phyloP scores from a whole-genome alignment of 2,329 filamentous ascomycete species.

The Apiospora koreana region DNA sequence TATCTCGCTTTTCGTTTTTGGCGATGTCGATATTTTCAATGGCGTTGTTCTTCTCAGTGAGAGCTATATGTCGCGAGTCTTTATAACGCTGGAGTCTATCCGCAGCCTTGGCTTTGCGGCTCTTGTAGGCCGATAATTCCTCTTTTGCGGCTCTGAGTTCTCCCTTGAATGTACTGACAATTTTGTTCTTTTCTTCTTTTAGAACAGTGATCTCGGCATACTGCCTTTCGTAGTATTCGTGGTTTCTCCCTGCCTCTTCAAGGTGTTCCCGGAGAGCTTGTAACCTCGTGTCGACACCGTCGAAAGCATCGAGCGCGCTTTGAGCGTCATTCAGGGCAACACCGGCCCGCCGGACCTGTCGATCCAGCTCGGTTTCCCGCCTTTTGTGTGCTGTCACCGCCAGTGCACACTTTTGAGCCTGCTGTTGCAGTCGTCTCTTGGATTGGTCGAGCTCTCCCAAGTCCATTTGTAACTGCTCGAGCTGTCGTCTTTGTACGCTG shows the following conservation, averaged over 20 bases:
- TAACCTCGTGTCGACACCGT: slow-evolving; percentile 69
- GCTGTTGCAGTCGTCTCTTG: slow-evolving; percentile 47
- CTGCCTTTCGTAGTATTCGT: slow-evolving; percentile 53
- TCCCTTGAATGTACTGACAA: slow-evolving; percentile 41
- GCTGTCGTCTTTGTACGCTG: slow-evolving; percentile 46
- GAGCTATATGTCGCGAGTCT: slow-evolving; percentile 51
- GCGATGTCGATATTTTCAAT: slow-evolving; percentile 52
- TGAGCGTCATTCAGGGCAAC: slow-evolving; percentile 55
- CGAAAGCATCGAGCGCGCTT: slow-evolving; percentile 64
- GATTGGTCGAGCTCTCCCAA: slow-evolving; percentile 52
- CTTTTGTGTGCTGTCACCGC: slow-evolving; percentile 49
- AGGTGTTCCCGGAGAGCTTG: slow-evolving; percentile 60
- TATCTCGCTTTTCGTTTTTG: slow-evolving; percentile 44
- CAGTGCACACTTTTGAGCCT: slow-evolving; percentile 47
- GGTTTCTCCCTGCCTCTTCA: slow-evolving; percentile 45
- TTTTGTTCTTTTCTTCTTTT: slow-evolving; percentile 49
- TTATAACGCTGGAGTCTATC: slow-evolving; percentile 51
- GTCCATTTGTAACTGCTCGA: slow-evolving; percentile 57
- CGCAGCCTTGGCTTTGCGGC: slow-evolving; percentile 56
- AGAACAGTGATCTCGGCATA: slow-evolving; percentile 53
- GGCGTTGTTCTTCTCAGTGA: slow-evolving; percentile 64
- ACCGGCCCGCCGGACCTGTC: slow-evolving; percentile 59
- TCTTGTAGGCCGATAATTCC: slow-evolving; percentile 40
- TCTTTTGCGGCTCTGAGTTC: slow-evolving; percentile 34
- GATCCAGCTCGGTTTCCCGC: slow-evolving; percentile 43